These are phyloP conservation scores for Avena sativa DNA, from an alignment of 176 grass and related monocot species.

Conservation along the genomic window DNA sequence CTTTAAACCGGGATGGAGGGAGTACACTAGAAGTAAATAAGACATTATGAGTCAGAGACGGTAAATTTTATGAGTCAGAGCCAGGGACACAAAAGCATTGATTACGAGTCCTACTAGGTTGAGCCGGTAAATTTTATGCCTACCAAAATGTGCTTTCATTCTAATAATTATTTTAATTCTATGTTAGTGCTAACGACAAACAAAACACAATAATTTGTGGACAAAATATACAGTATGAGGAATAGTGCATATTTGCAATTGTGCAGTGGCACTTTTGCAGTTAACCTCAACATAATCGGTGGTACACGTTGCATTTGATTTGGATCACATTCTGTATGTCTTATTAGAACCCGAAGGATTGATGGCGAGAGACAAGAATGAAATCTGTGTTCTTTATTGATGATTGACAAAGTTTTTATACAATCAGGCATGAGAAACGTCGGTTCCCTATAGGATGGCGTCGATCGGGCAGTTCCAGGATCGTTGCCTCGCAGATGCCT, in stretches of 20 bases:
- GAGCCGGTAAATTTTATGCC: neutral
- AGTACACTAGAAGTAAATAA: too few species aligned
- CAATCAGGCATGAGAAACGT: too few species aligned
- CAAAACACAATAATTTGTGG: neutral
- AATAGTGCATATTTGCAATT: neutral
- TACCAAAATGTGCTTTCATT: neutral
- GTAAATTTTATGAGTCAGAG: too few species aligned
- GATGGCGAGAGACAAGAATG: too few species aligned
- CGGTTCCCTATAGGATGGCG: too few species aligned
- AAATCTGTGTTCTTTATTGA: too few species aligned
- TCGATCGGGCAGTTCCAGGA: too few species aligned
- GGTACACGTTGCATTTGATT: neutral
- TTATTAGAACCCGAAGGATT: neutral
- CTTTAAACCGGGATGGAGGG: too few species aligned
- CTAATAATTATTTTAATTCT: neutral
- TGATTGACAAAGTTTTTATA: too few species aligned
- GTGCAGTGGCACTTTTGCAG: neutral
- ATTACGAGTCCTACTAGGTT: neutral
- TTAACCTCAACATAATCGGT: neutral
- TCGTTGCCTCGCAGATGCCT: too few species aligned
- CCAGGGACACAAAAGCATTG: neutral
- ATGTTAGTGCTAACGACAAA: neutral
- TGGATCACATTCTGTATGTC: neutral
- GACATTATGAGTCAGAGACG: too few species aligned
- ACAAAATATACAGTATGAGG: neutral